Base-by-base conservation (phyloP, 2,329 filamentous ascomycete genomes). In the Verticillium nubilum region DNA sequence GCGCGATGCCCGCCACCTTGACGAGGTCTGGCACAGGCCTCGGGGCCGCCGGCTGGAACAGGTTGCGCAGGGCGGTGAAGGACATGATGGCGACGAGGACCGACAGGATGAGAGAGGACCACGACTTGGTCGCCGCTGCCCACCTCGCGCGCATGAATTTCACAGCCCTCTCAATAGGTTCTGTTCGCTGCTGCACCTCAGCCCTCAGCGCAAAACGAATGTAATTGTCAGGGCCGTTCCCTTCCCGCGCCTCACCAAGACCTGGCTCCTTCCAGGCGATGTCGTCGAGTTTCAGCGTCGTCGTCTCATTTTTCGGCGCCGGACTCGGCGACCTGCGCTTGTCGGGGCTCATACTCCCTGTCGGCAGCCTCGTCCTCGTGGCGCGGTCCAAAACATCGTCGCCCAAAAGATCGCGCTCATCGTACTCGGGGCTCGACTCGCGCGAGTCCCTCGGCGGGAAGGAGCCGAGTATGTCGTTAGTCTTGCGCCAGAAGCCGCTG, bases 201-300 rank as follows among this genome's bases (percentile, higher is more conserved):
- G 92, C 90, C 67, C 90, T 87, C 62, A 96, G 82, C 57, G 91
- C 90, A 74, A 97, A 93, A 64, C 92, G 90, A 68, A 97, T 91
- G 75, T 94, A 85, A 62, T 84, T 84, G 27, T 84, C 79, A 37
- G 76, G 67, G 28, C 69, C 64, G 25, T 71, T 67, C 59, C 69
- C 70, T 33, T 69, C 67, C 47, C 66, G 65, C 54, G 68, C 62
- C 17, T 69, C 69, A 37, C 66, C 63, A 29, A 73, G 70, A 26
- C 67, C 70, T 59, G 64, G 67, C 55, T 67, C 64, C 27, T 73
- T 67, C 52, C 62, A 61, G n/a, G 65, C 63, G 47, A 68, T 62
- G 15, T 69, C 69, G 57, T 73, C 71, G 52, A 75, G 65, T 50
- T 75, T 75, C 29, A 77, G 63, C 1, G 78, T 72, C 7, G 73